phyloP scores from a whole-genome alignment of 768 basidiomycete genomes.

The Lactifluus volemus region DNA sequence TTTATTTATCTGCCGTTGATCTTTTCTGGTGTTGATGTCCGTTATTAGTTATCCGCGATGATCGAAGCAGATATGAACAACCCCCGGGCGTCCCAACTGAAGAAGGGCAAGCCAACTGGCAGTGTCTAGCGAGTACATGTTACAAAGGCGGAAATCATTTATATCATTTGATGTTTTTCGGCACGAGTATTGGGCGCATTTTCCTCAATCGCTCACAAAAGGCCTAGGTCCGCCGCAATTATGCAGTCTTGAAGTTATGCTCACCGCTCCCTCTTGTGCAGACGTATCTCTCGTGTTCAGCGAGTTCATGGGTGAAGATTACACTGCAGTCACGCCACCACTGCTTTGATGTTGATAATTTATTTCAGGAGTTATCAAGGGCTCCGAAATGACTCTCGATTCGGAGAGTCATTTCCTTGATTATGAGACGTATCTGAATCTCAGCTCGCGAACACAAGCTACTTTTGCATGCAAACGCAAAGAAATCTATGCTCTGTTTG shows the following conservation, averaged over 20 bases:
- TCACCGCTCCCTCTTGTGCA: conserved; percentile 23
- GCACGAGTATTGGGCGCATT: conserved; percentile 51
- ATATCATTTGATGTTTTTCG: conserved; percentile 40
- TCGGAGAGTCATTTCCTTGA: conserved; percentile 8
- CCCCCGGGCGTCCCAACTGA: neutral
- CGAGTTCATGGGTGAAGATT: conserved; percentile 48
- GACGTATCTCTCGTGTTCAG: conserved; percentile 57
- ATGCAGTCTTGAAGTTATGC: neutral
- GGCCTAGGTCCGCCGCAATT: conserved; percentile 40
- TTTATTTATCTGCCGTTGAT: neutral
- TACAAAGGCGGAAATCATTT: conserved; percentile 22
- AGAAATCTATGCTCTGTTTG: conserved; percentile 45
- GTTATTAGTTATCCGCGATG: conserved; percentile 37
- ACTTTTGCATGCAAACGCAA: conserved; percentile 44
- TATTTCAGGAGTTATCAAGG: conserved; percentile 48
- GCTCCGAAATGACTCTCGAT: conserved; percentile 45
- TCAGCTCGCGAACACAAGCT: conserved; percentile 45
- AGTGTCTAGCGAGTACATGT: conserved; percentile 13
- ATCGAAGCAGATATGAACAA: conserved; percentile 39
- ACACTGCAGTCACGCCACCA: too few species aligned
- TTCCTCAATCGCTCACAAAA: conserved; percentile 44
- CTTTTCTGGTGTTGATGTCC: neutral
- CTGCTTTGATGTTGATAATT: neutral
- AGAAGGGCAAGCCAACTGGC: neutral
- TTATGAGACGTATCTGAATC: conserved; percentile 17